Evolutionary conservation across 495 filamentous ascomycete genomes (phyloP).

Genomic region (Aspergillus incahuasiensis): DNA sequence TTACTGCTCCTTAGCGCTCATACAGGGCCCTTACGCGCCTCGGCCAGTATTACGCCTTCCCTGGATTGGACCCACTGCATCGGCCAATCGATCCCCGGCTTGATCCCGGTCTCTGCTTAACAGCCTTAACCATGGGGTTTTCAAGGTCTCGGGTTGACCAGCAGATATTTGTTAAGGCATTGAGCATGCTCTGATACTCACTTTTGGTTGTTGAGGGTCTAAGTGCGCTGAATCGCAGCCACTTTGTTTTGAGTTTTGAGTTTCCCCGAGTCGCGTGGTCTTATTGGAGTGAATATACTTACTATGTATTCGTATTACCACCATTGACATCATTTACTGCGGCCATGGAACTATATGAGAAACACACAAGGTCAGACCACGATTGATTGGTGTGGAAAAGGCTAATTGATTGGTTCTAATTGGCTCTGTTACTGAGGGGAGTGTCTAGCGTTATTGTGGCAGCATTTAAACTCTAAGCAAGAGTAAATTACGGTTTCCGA

Average conservation of each 20-base stretch:
- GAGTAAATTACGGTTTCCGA: neutral
- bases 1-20: slow-evolving; percentile 1
- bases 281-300: slow-evolving; percentile 15
- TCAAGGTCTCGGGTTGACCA: neutral
- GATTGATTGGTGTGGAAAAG: neutral
- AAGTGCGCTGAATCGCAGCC: no score
- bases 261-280: slow-evolving; percentile 2
- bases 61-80: slow-evolving; percentile 3
- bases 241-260: neutral
- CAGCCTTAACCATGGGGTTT: neutral
- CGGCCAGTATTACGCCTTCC: slow-evolving; percentile 8
- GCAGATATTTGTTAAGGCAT: neutral
- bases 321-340: slow-evolving; percentile 5
- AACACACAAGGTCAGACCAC: neutral
- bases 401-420: neutral
- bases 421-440: neutral
- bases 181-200: neutral
- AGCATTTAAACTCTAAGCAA: neutral
- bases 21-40: slow-evolving; percentile 6
- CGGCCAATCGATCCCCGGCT: neutral
- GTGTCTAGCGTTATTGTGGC: neutral
- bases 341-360: neutral
- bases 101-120: neutral
- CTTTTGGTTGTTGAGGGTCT: no score
- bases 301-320: slow-evolving; percentile 1